These are phyloP conservation scores for Kwoniella shandongensis DNA, from an alignment of 768 basidiomycete species.

Conservation along the genomic window DNA sequence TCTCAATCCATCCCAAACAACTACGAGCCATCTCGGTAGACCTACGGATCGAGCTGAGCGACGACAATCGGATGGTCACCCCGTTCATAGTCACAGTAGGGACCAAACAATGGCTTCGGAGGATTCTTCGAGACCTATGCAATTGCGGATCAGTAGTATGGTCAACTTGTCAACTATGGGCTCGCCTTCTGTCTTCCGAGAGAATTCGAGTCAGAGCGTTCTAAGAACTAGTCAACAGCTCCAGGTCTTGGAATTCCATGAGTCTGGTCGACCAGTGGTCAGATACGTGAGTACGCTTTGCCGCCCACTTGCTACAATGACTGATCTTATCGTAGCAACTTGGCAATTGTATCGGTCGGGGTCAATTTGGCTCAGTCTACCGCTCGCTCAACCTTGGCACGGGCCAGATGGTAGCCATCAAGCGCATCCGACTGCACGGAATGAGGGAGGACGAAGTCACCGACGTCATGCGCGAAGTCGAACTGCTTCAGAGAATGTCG, in stretches of 20 bases:
- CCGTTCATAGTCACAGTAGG: slow-evolving; percentile 10
- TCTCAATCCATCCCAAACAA: not conserved
- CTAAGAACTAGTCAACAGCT: slow-evolving; percentile 15
- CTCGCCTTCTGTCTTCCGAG: slow-evolving; percentile 12
- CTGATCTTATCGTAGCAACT: slow-evolving; percentile 67
- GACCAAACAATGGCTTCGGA: slow-evolving; percentile 12
- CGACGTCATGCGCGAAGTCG: slow-evolving; percentile 91
- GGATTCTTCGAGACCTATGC: slow-evolving; percentile 12
- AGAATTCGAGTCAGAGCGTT: slow-evolving; percentile 5
- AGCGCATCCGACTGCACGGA: slow-evolving; percentile 86
- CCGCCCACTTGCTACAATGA: not conserved
- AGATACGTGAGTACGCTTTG: slow-evolving; percentile 21
- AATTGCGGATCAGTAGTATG: slow-evolving; percentile 21
- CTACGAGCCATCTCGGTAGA: not conserved
- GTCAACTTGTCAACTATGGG: slow-evolving; percentile 23
- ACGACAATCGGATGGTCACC: slow-evolving; percentile 32
- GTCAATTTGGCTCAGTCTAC: slow-evolving; percentile 96
- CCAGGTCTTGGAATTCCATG: slow-evolving; percentile 34
- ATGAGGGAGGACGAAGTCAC: slow-evolving; percentile 85
- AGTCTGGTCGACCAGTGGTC: slow-evolving; percentile 23
- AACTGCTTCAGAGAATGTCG: slow-evolving; percentile 81
- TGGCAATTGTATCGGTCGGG: slow-evolving; percentile 93
- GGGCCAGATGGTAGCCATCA: slow-evolving; percentile 99
- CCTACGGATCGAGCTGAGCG: slow-evolving; percentile 17
- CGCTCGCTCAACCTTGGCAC: slow-evolving; percentile 89